Base-by-base conservation (phyloP, 495 filamentous ascomycete genomes). In the Oidiodendron maius region DNA sequence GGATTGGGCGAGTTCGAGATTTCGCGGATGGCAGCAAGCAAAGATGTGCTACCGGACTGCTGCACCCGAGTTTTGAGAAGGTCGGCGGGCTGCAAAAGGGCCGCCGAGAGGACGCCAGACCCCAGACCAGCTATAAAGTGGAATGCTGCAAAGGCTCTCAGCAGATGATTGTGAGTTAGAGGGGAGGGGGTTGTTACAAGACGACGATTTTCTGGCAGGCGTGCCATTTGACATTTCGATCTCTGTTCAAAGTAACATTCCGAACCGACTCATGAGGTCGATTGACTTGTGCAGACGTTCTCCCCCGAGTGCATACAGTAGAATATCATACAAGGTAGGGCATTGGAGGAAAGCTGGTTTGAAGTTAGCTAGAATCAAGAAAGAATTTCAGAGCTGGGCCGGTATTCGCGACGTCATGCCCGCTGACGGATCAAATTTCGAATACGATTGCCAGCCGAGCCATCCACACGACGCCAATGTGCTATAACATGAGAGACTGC, bases 31-130 rank as follows among this genome's bases (percentile, higher is more conserved):
- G 86, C 86, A 23, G 71, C 67, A 57, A 81, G 64, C 45, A 96
- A 78, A 12, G 89, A 82, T 50, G 72, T 64, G 49, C 73, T 75
- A 3, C 77, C 76, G 40, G 78, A 76, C 64, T 93, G 88, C 60
- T 99, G 93, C 47, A 97, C 80, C 38, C 94, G 89, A 30, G 85
- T 98, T 71, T 98, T 98, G 65, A 98, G 83, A 17, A 97, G 86
- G 66, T 97, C 93, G 61, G 91, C 88, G 22, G 93, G 93, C 68
- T 98, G 93, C 43, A 98, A 83, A 56, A 96, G 81, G 49, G 90
- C 80, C 49, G 93, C 88, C 35, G 89, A 88, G 52, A 86, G 76
- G 42, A 94, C 75, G 60, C 93, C 93, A 0, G 91, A 95, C 59
- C 76, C 77, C 30, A 95, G 84, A 50, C 93, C 94, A 46, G 90